phyloP scores from a whole-genome alignment of 768 basidiomycete species.

The Guyanaporus albipodus region DNA sequence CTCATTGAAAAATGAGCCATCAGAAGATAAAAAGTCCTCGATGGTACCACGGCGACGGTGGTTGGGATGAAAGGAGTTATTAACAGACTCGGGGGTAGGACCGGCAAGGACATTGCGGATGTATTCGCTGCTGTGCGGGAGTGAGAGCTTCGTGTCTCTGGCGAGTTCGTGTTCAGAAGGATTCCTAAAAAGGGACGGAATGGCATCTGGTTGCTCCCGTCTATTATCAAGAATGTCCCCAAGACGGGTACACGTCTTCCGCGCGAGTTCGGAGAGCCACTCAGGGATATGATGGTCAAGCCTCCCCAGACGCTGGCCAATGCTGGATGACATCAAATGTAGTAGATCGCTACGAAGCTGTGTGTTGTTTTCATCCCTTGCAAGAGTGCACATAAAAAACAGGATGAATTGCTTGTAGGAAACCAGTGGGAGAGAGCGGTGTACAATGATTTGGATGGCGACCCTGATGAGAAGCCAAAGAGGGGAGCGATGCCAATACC shows the following conservation, averaged over 20 bases:
- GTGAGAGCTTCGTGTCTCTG: constrained; percentile 32
- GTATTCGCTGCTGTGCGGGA: constrained; percentile 28
- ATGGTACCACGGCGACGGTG: no score
- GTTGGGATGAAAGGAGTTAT: no score
- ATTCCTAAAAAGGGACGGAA: constrained; percentile 11
- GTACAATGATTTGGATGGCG: constrained; percentile 30
- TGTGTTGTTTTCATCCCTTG: constrained; percentile 16
- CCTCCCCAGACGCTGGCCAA: constrained; percentile 21
- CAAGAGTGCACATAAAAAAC: constrained; percentile 33
- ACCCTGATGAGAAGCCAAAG: constrained; percentile 37
- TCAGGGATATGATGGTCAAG: constrained; percentile 19
- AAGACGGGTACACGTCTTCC: constrained; percentile 39
- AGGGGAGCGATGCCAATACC: constrained; percentile 32
- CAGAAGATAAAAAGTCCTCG: no score
- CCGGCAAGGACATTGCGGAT: no score
- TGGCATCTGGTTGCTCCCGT: constrained; percentile 31
- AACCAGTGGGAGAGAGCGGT: neutral
- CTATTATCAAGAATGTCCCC: constrained; percentile 31
- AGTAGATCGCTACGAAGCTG: constrained; percentile 26
- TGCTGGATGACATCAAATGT: constrained; percentile 25
- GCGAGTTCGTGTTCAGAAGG: constrained; percentile 22
- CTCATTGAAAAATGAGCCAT: no score
- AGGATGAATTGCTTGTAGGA: constrained; percentile 50
- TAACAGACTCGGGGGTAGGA: no score
- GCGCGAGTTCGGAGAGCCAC: constrained; percentile 35